phyloP scores from a whole-genome alignment of 495 filamentous ascomycete species.

The Letharia lupina region DNA sequence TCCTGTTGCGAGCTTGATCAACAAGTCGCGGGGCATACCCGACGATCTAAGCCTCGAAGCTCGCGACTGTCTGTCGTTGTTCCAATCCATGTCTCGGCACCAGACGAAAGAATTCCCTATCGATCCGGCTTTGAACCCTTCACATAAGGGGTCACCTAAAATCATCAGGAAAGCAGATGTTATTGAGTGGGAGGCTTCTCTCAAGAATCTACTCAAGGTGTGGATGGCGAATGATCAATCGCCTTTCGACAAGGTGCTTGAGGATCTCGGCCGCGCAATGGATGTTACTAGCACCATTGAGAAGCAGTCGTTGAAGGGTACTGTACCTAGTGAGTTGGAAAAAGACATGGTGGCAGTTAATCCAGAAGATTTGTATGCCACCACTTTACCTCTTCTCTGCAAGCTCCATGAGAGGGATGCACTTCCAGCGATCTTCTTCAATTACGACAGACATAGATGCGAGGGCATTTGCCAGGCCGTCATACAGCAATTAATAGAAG shows the following conservation, averaged over 20 bases:
- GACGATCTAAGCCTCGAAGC: constrained; percentile 61
- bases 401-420: constrained; percentile 55
- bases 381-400: constrained; percentile 51
- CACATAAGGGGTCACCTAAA: constrained; percentile 30
- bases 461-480: constrained; percentile 47
- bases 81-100: constrained; percentile 48
- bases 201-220: constrained; percentile 49
- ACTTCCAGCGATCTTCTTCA: constrained; percentile 68
- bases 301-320: constrained; percentile 13
- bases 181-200: constrained; percentile 50
- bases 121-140: constrained; percentile 39
- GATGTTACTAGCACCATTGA: constrained; percentile 14
- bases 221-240: constrained; percentile 56
- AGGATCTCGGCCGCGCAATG: constrained; percentile 25
- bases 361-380: constrained; percentile 31
- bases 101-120: constrained; percentile 42
- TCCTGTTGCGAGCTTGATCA: constrained; percentile 53
- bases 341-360: constrained; percentile 21
- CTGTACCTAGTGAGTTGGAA: constrained; percentile 11
- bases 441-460: constrained; percentile 58
- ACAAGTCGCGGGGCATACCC: constrained; percentile 50
- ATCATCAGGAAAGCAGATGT: constrained; percentile 54
- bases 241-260: constrained; percentile 53
- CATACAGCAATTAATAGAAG: constrained; percentile 39
- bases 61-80: constrained; percentile 58